Conservation (phyloP, 805 yeast genomes). For the Yarrowia bubula region DNA sequence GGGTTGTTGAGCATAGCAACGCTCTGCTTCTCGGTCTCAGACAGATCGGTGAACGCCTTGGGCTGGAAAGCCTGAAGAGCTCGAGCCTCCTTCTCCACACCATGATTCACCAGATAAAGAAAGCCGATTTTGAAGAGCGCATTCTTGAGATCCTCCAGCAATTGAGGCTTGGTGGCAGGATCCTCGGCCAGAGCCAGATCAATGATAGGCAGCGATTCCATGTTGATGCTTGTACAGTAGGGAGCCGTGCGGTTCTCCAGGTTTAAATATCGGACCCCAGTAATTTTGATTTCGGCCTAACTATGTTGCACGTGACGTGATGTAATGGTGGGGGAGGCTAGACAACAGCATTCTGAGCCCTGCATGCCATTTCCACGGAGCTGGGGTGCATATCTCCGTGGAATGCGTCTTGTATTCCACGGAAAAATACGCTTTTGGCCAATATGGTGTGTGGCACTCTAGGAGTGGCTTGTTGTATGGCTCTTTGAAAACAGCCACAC, state of each 20-base stretch:
- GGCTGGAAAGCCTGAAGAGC: slow-evolving; percentile 44
- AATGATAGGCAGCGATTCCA: slow-evolving; percentile 37
- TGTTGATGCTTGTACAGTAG: no score
- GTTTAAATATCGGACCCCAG: not conserved
- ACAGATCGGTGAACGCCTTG: slow-evolving; percentile 47
- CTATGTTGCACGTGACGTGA: not conserved
- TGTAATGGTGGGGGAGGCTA: not conserved
- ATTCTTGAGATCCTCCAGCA: slow-evolving; percentile 42
- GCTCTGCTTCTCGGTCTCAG: slow-evolving; percentile 46
- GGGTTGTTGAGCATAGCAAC: slow-evolving; percentile 56
- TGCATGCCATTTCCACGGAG: not conserved
- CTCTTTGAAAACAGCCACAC: no score
- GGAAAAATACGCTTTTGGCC: not conserved
- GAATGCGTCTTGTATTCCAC: not conserved
- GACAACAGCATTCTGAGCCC: not conserved
- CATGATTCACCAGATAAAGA: slow-evolving; percentile 50
- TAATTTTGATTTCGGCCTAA: not conserved
- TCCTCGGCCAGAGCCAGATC: slow-evolving; percentile 47
- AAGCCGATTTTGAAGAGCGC: slow-evolving; percentile 60
- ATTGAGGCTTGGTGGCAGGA: slow-evolving; percentile 45
- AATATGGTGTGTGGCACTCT: no score
- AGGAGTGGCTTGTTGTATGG: no score
- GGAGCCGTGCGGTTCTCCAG: no score
- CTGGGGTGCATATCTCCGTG: not conserved
- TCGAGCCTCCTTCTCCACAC: slow-evolving; percentile 43